These are phyloP conservation scores for Phylloporus arenicola DNA, from an alignment of 768 basidiomycete genomes.

Conservation along the genomic window DNA sequence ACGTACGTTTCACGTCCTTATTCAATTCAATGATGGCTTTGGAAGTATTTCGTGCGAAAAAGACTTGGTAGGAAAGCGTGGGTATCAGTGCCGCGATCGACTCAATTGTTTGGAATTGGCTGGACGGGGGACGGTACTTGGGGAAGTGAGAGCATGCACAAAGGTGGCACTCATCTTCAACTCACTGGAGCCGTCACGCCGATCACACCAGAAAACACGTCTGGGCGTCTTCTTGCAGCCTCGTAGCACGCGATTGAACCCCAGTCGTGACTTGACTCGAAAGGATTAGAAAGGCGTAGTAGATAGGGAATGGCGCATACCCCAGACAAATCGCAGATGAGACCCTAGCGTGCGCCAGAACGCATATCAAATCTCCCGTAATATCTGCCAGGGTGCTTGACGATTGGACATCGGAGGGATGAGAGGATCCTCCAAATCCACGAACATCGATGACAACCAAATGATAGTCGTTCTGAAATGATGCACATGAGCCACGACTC, in stretches of 20 bases:
- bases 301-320: constrained; percentile 29
- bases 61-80: constrained; percentile 57
- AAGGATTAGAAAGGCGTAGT: neutral
- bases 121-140: constrained; percentile 57
- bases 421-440: constrained; percentile 64
- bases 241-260: constrained; percentile 64
- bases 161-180: neutral
- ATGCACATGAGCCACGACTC: neutral
- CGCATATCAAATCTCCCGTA: constrained; percentile 57
- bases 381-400: constrained; percentile 59
- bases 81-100: constrained; percentile 40
- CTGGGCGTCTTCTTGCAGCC: constrained; percentile 61
- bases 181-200: constrained; percentile 59
- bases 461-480: constrained; percentile 51
- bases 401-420: constrained; percentile 55
- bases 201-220: constrained; percentile 53
- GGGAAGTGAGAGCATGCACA: neutral
- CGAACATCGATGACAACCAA: constrained; percentile 60
- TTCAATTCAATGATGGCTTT: constrained; percentile 51
- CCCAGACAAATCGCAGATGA: constrained; percentile 55
- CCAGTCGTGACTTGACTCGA: constrained; percentile 66
- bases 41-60: too few relatives aligned
- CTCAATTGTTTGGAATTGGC: constrained; percentile 43
- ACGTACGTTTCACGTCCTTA: constrained; percentile 47
- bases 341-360: constrained; percentile 49